Percentiles rank a stretch among this genome's conserved stretches.
Conservation (phyloP, 192 early-diverging fungal genomes). For the Cladochytrium replicatum region DNA sequence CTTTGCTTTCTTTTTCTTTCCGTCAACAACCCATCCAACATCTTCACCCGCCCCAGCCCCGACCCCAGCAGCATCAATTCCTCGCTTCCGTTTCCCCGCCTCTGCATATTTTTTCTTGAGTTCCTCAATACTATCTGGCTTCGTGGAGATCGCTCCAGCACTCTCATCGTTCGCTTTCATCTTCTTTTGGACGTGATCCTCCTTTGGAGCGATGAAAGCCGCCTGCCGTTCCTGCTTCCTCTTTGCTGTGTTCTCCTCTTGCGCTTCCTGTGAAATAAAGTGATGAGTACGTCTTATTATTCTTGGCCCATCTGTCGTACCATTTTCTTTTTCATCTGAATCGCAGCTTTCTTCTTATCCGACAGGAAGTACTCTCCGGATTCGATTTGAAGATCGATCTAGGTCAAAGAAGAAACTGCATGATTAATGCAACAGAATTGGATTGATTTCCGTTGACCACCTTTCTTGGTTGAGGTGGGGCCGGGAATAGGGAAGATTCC, state of each 20-base stretch:
- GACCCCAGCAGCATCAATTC: no score
- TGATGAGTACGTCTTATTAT: no score
- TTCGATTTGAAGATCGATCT: conserved; percentile 85
- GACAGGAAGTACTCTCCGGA: conserved; percentile 92
- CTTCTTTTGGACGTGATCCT: conserved; percentile 17
- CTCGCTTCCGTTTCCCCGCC: no score
- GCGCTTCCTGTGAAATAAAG: conserved; percentile 33
- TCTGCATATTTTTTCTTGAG: no score
- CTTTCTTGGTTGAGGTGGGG: conserved; percentile 72
- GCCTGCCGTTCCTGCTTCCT: conserved; percentile 61
- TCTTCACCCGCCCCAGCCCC: no score
- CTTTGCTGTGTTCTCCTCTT: conserved; percentile 58
- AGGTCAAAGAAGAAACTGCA: background rate
- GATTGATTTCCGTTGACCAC: no score
- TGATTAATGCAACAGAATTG: background rate
- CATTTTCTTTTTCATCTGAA: conserved; percentile 59
- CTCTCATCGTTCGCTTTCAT: no score
- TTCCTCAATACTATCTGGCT: no score
- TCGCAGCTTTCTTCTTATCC: conserved; percentile 20
- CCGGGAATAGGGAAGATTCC: conserved; percentile 84
- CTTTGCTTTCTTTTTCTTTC: no score
- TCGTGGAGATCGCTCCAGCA: no score
- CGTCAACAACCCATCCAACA: no score
- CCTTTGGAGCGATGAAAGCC: conserved; percentile 74
- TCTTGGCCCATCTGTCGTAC: conserved; percentile 25